A percentile compares a stretch with the other conserved stretches of the same genome.
These are phyloP conservation scores for Penicillium polonicum DNA, from an alignment of 2,329 filamentous ascomycete species.

Conservation along the genomic window DNA sequence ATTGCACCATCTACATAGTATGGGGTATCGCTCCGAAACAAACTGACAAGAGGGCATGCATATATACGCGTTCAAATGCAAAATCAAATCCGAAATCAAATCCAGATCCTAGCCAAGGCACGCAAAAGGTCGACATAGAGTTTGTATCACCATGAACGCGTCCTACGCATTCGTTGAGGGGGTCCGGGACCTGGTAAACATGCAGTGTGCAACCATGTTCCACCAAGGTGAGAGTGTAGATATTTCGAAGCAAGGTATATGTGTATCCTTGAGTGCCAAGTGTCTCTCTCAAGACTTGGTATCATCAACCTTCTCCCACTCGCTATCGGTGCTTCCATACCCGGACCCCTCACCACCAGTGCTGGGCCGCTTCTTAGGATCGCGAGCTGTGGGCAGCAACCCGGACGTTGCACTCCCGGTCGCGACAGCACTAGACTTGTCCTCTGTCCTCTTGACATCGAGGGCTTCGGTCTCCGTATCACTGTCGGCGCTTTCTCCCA, in stretches of 20 bases:
- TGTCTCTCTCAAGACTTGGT: slow-evolving; percentile 15
- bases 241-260: neutral
- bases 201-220: neutral
- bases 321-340: slow-evolving; percentile 79
- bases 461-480: slow-evolving; percentile 46
- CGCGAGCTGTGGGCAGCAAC: slow-evolving; percentile 51
- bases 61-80: neutral
- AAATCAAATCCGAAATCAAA: neutral
- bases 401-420: slow-evolving; percentile 30
- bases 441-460: slow-evolving; percentile 16
- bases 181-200: neutral
- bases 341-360: slow-evolving; percentile 52
- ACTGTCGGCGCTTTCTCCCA: slow-evolving; percentile 40
- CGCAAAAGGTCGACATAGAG: neutral
- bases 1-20: slow-evolving; percentile 6
- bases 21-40: slow-evolving; percentile 8
- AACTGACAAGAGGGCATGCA: neutral
- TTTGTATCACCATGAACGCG: neutral
- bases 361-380: slow-evolving; percentile 47
- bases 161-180: neutral
- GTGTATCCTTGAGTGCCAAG: neutral
- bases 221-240: neutral
- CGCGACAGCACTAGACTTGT: slow-evolving; percentile 13
- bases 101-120: neutral
- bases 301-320: slow-evolving; percentile 89